Evolutionary conservation across 2,329 filamentous ascomycete species (phyloP).

Genomic region (Botrytis paeoniae): DNA sequence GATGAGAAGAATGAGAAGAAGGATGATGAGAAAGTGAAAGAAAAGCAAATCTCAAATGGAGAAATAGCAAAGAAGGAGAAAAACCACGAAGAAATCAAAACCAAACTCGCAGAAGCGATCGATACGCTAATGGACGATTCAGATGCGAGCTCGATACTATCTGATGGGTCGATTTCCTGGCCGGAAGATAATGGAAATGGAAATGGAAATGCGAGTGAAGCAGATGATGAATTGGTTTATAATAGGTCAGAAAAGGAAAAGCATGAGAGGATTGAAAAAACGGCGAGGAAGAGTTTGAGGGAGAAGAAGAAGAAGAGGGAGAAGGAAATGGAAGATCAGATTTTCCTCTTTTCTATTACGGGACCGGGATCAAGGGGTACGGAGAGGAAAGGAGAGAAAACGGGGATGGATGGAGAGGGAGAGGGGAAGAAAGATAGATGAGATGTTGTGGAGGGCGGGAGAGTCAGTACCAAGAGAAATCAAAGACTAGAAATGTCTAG

Average conservation of each 20-base stretch:
- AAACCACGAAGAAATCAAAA: constrained; percentile 18
- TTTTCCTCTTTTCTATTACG: constrained; percentile 32
- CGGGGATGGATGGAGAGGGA: background rate
- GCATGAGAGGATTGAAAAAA: background rate
- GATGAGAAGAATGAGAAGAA: constrained; percentile 23
- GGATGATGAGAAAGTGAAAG: constrained; percentile 22
- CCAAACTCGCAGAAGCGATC: constrained; percentile 6
- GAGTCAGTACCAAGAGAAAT: background rate
- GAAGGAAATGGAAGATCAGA: constrained; percentile 25
- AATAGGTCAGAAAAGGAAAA: background rate
- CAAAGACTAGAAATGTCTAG: background rate
- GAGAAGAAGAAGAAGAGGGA: constrained; percentile 20
- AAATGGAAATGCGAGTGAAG: background rate
- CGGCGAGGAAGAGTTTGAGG: background rate
- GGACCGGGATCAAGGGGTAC: background rate
- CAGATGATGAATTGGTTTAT: background rate
- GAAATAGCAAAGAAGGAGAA: constrained; percentile 12
- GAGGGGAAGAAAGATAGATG: background rate
- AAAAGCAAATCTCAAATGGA: background rate
- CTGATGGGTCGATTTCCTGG: constrained; percentile 8
- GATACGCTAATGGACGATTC: background rate
- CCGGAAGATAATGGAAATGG: background rate
- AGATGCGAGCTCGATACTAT: constrained; percentile 1
- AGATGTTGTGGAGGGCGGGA: background rate
- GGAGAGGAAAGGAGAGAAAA: background rate